Conservation (phyloP, 2,329 filamentous ascomycete genomes). For the Acephala macrosclerotiorum region DNA sequence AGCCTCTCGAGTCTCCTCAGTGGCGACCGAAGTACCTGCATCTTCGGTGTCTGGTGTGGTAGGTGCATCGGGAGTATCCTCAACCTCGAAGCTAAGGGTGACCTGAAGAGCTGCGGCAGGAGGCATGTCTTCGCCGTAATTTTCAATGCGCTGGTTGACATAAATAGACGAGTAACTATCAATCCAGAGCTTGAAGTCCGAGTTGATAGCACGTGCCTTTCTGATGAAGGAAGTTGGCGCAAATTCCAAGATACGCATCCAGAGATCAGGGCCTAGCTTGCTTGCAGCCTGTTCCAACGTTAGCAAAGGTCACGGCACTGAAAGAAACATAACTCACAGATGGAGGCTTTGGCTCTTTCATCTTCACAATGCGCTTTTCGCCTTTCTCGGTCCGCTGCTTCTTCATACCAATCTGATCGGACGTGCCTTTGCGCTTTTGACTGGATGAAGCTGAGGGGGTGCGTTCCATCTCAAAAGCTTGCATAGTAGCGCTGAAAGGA, state of each 20-base stretch:
- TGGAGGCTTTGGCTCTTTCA: slow-evolving; percentile 30
- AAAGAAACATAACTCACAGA: slow-evolving; percentile 27
- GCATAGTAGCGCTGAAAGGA: slow-evolving; percentile 7
- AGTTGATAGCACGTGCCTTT: slow-evolving; percentile 39
- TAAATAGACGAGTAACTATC: slow-evolving; percentile 38
- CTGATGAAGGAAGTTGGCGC: slow-evolving; percentile 41
- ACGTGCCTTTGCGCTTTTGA: slow-evolving; percentile 15
- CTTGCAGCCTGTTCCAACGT: slow-evolving; percentile 27
- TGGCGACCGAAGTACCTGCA: not conserved
- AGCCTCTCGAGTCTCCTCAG: not conserved
- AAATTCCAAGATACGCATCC: slow-evolving; percentile 42
- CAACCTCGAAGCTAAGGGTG: not conserved
- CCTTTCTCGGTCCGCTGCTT: slow-evolving; percentile 27
- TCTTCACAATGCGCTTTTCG: slow-evolving; percentile 18
- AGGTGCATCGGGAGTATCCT: not conserved
- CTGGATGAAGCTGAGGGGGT: slow-evolving; percentile 2
- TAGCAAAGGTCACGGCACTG: slow-evolving; percentile 11
- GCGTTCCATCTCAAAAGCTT: slow-evolving; percentile 4
- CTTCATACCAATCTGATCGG: slow-evolving; percentile 19
- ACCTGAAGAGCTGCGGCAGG: slow-evolving; percentile 1
- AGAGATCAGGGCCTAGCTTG: slow-evolving; percentile 29
- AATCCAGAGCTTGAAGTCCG: slow-evolving; percentile 32
- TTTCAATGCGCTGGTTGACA: slow-evolving; percentile 41
- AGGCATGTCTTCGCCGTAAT: slow-evolving; percentile 42
- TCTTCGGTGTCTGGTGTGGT: slow-evolving; percentile 22